Percentiles rank a stretch among this genome's conserved stretches.
Evolutionary conservation across 352 stramenopile species (phyloP).

Genomic region (Stephanocyclus meneghinianus): DNA sequence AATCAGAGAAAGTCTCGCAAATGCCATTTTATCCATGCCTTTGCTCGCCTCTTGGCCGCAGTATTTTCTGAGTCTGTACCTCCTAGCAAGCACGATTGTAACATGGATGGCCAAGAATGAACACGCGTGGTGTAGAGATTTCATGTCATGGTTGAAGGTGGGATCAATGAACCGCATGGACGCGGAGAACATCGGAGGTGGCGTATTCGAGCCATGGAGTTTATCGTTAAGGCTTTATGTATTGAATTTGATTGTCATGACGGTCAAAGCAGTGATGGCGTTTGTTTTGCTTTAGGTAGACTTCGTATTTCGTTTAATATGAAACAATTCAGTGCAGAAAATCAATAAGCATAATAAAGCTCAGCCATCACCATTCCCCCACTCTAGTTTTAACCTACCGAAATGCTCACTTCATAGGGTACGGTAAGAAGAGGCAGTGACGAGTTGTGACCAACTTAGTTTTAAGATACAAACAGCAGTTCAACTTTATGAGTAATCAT

Average conservation of each 20-base stretch:
- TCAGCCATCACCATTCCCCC: no score
- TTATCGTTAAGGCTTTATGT: not conserved
- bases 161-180: not conserved
- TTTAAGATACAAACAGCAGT: no score
- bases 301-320: not conserved
- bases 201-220: not conserved
- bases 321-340: no score
- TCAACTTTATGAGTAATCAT: no score
- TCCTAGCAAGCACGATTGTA: not conserved
- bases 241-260: not conserved
- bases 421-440: no score
- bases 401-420: no score
- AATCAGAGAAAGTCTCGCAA: not conserved
- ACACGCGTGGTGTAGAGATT: not conserved
- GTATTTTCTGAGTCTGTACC: conserved; percentile 13
- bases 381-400: no score
- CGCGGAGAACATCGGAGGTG: not conserved
- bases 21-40: conserved; percentile 1
- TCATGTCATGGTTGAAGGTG: not conserved
- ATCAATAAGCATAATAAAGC: no score
- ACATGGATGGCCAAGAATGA: not conserved
- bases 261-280: not conserved
- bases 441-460: no score
- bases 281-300: not conserved
- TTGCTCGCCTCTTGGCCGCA: not conserved